These are phyloP conservation scores for Solanum boliviense DNA, from an alignment of 257 asterid species.

Conservation along the genomic window DNA sequence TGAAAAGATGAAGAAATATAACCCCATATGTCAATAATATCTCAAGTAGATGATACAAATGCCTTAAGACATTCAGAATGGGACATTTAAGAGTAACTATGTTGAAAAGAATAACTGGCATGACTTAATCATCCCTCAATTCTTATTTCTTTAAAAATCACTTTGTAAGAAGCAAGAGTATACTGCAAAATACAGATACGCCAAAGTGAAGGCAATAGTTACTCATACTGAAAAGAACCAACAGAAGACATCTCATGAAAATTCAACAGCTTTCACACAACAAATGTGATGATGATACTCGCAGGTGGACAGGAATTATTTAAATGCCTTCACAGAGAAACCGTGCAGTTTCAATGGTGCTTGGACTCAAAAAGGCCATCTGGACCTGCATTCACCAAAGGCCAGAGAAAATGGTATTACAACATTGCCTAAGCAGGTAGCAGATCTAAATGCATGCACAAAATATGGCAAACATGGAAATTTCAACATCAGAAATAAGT, in stretches of 20 bases:
- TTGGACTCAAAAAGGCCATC: slow-evolving; percentile 74
- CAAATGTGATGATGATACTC: not conserved
- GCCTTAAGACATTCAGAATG: not conserved
- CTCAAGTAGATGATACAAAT: not conserved
- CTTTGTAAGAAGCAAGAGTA: not conserved
- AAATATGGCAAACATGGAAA: not conserved
- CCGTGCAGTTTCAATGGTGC: slow-evolving; percentile 11
- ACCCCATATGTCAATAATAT: not conserved
- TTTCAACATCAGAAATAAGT: not conserved
- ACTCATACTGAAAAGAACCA: not conserved
- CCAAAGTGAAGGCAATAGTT: not conserved
- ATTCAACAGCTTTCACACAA: not conserved
- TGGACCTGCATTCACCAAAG: slow-evolving; percentile 47
- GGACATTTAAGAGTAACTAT: not conserved
- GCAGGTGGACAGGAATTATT: not conserved
- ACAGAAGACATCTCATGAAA: not conserved
- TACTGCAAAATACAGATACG: not conserved
- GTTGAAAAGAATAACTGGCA: not conserved
- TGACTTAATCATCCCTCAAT: not conserved
- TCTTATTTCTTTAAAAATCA: not conserved
- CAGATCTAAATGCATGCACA: not conserved
- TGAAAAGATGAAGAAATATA: not conserved
- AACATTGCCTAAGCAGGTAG: not conserved
- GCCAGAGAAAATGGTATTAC: not conserved
- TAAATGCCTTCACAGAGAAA: not conserved